Evolutionary conservation across 108 stramenopile genomes (phyloP).

Genomic region (Craspedostauros australis): DNA sequence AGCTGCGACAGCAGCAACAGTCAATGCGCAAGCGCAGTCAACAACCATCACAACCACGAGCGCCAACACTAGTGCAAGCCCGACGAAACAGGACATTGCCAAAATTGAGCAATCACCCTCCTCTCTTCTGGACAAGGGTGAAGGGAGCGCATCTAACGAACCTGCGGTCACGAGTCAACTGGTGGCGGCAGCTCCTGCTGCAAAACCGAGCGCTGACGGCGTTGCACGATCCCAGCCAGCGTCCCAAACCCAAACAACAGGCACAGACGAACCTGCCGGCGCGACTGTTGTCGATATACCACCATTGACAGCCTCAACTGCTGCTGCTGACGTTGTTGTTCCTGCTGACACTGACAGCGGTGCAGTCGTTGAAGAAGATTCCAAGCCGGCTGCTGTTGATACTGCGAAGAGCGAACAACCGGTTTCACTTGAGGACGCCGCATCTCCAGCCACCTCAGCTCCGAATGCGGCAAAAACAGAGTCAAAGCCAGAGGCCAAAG

Average conservation of each 20-base stretch:
- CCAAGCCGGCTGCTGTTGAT: background rate
- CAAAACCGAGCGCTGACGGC: background rate
- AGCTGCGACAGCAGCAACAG: background rate
- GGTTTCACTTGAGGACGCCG: background rate
- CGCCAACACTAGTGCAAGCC: background rate
- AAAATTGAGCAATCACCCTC: no score
- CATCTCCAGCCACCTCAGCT: background rate
- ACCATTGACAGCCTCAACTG: background rate
- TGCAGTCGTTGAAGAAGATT: background rate
- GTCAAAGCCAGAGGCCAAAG: background rate
- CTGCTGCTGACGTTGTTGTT: background rate
- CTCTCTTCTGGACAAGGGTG: background rate
- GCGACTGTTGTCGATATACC: background rate
- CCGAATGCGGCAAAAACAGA: background rate
- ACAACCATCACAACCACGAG: background rate
- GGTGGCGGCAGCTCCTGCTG: background rate
- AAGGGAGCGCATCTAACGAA: no score
- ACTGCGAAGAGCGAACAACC: background rate
- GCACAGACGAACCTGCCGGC: conserved; percentile 2
- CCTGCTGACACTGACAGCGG: background rate
- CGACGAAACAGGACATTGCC: background rate
- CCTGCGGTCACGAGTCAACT: no score
- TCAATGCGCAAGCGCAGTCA: background rate
- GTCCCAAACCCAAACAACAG: no score
- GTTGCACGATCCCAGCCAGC: background rate